Evolutionary conservation across 768 basidiomycete species (phyloP).

Genomic region (Chalciporus pseudorubinellus): DNA sequence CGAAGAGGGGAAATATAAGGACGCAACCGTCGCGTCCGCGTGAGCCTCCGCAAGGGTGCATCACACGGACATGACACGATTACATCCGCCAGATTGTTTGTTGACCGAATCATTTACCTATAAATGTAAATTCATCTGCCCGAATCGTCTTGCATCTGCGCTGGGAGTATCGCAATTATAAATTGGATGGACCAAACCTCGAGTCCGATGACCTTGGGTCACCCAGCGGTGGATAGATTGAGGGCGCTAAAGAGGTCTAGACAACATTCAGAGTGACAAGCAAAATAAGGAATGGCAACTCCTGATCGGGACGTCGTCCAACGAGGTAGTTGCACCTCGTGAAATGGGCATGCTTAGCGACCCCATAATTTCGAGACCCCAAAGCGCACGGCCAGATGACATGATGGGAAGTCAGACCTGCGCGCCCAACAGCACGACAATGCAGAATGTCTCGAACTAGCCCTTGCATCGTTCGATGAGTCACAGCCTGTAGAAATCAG

Average conservation of each 20-base stretch:
- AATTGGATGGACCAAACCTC: not conserved
- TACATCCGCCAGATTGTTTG: slow-evolving; percentile 6
- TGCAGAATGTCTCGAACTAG: not conserved
- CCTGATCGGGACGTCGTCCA: slow-evolving; percentile 2
- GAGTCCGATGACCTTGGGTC: not conserved
- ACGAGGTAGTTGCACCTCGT: slow-evolving; percentile 16
- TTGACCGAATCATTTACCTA: slow-evolving; percentile 11
- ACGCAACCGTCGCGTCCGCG: not conserved
- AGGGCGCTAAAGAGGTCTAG: not conserved
- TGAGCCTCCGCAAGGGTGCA: slow-evolving; percentile 7
- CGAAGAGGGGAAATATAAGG: not conserved
- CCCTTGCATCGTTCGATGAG: not conserved
- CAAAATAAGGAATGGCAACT: not conserved
- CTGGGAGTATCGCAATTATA: not conserved
- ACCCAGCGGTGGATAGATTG: not conserved
- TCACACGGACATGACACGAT: slow-evolving; percentile 29
- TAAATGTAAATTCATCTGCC: slow-evolving; percentile 18
- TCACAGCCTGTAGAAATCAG: slow-evolving; percentile 10
- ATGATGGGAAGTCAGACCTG: slow-evolving; percentile 5
- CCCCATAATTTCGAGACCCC: slow-evolving; percentile 14
- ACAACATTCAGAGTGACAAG: slow-evolving; percentile 2
- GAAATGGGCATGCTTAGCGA: slow-evolving; percentile 14
- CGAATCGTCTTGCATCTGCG: slow-evolving; percentile 10
- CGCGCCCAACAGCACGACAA: not conserved
- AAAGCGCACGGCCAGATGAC: slow-evolving; percentile 25